Base-by-base conservation (phyloP, 306 rosid species). In the Hylodesmum podocarpum region DNA sequence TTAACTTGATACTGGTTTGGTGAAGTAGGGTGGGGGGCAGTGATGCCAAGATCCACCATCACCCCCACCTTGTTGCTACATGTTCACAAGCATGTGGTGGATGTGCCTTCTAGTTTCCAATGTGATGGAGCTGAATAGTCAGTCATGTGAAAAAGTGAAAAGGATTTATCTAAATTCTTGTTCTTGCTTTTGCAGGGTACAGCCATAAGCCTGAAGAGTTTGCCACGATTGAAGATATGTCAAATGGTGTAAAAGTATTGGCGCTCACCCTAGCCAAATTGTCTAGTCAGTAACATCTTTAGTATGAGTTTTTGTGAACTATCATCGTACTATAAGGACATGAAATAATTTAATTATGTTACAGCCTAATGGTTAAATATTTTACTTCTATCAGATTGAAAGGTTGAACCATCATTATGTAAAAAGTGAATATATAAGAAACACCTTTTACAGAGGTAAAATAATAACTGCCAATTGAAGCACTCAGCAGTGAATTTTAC, bases 171-270 rank as follows among this genome's bases (percentile, higher is more conserved):
- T 15, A 15, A 64, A 67, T 76, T 72, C 22, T 63, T 39, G 24
- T 57, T 75, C 69, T 80, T 81, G 61, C 76, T 65, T 83, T 72
- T 75, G 79, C 97, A 92, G 98, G 98, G 51, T 95, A 90, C 86
- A 95, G 97, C 87, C 97, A 95, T 71, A 95, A 90, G 84, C 98
- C 98, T 36, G 98, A 95, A 77, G 98, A 95, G 82, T 92, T 81
- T 80, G 84, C 98, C 54, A 80, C 80, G 43, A 43, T 74, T 70
- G 25, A 92, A 71, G 96, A 90, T 72, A 88, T 95, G 61, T 81
- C 99, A 58, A 95, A 92, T 50, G 99, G 99, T 78, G 90, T 95
- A 25, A 87, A 89, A 82, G 91, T 90, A 27, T 80, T 95, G 80
- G 99, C 97, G 6, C 84, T 88, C 81, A 87, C 96, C 71, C 89